Base-by-base conservation (phyloP, 192 early-diverging fungal species). In the Coemansia sp. region DNA sequence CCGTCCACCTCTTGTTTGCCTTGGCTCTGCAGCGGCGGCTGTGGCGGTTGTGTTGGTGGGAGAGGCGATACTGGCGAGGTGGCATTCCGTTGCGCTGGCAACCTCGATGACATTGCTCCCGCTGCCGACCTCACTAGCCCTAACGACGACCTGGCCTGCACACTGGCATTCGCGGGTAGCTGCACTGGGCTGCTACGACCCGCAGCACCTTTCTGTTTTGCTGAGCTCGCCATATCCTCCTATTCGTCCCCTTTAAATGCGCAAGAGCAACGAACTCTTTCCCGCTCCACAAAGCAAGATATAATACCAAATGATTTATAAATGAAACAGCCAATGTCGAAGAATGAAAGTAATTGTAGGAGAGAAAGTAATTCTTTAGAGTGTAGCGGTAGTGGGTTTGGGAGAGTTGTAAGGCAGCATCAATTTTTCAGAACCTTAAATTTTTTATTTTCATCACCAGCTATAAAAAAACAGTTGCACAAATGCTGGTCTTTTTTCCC, bases 71-170 rank as follows among this genome's bases (percentile, higher is more conserved):
- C 56, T 58, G 7, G 57, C 65, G 16, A 38, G 32, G 69, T 71
- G 63, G 32, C 43, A 41, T 56, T 57, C 4, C 65, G 65, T 43
- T 67, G 57, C 14, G 39, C 19, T 11, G 55, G 55, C 10, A 25
- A 56, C 37, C 32, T 56, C 19, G 55, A 14, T 50, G 37, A 32
- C 32, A 32, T 62, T 70, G 32, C 69, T 41, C 19, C n/a, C n/a
- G 13, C 32, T 40, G 59, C 20, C 63, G 55, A 62, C 37, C 19
- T 50, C n/a, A 50, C 16, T 20, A 80, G 62, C 12, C 77, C 72
- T 7, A 79, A 56, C 19, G 72, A 74, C 55, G 77, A 74, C 42
- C 77, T 71, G 16, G 68, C 68, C 8, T 59, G 60, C 58, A 53
- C 16, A 11, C 25, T 59, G 57, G 51, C 51, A 54, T 22, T 25